Percentiles rank a stretch among this genome's conserved stretches.
These are phyloP conservation scores for Monarda citriodora DNA, from an alignment of 305 asterid species.

Conservation along the genomic window DNA sequence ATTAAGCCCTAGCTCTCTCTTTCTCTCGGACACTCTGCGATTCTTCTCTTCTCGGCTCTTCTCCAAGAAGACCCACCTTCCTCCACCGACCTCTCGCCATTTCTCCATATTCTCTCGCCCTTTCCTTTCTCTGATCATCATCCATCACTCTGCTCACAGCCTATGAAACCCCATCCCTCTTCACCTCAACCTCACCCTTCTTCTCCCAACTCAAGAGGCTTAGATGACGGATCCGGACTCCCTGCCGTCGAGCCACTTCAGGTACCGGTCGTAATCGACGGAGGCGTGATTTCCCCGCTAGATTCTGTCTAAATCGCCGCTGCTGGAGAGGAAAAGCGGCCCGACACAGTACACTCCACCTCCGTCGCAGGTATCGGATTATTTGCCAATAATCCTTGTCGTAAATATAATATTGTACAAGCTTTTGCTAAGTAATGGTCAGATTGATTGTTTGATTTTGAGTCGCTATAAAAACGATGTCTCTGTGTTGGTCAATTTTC, in stretches of 20 bases:
- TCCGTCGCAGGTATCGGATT: no score
- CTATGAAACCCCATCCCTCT: slow-evolving; percentile 12
- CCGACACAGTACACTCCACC: slow-evolving; percentile 14
- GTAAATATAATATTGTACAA: background rate
- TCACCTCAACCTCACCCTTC: background rate
- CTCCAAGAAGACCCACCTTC: slow-evolving; percentile 8
- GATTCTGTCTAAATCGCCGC: background rate
- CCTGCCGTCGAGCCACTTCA: slow-evolving; percentile 2
- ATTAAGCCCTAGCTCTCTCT: no score
- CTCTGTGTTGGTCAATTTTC: no score
- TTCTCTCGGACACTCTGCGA: no score
- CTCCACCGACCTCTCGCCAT: background rate
- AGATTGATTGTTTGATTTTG: background rate
- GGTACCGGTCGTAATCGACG: background rate
- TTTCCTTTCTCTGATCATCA: slow-evolving; percentile 9
- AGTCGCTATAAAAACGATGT: background rate
- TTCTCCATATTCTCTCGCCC: slow-evolving; percentile 3
- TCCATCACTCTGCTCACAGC: slow-evolving; percentile 13
- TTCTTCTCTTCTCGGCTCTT: no score
- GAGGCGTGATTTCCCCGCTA: background rate
- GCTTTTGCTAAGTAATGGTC: background rate
- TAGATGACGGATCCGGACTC: background rate
- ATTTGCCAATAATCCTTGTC: no score
- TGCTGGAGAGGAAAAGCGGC: background rate
- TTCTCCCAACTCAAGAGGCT: background rate